phyloP scores from a whole-genome alignment of 2,329 filamentous ascomycete genomes.

The Allantophomopsis cytisporea region DNA sequence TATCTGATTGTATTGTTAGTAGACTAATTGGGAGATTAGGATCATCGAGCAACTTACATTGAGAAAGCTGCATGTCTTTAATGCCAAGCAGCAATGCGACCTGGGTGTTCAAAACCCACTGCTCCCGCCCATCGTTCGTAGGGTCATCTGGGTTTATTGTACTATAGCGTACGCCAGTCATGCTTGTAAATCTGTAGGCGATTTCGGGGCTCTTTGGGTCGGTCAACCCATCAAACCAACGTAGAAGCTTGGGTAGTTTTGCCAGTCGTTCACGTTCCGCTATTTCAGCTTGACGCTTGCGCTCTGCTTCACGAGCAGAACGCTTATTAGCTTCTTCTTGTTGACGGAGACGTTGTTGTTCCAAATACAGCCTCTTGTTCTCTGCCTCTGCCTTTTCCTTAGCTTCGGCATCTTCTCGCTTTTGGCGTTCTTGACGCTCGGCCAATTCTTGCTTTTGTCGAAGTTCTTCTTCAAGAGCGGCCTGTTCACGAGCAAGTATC shows the following conservation, averaged over 20 bases:
- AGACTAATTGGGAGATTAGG: conserved; percentile 4
- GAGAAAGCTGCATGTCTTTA: conserved; percentile 44
- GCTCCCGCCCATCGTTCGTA: conserved; percentile 44
- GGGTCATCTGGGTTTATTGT: conserved; percentile 41
- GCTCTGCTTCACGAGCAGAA: conserved; percentile 30
- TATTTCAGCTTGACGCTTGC: conserved; percentile 32
- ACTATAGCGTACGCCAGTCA: conserved; percentile 50
- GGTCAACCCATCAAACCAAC: conserved; percentile 40
- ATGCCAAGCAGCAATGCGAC: conserved; percentile 50
- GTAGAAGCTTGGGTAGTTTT: conserved; percentile 44
- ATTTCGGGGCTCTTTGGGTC: conserved; percentile 36
- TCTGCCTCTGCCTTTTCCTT: conserved; percentile 36
- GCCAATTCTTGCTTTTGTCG: conserved; percentile 22
- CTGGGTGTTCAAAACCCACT: conserved; percentile 53
- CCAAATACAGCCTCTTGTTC: conserved; percentile 31
- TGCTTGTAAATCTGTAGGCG: conserved; percentile 38
- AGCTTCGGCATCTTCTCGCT: conserved; percentile 33
- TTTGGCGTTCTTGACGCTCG: conserved; percentile 32
- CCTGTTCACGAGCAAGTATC: conserved; percentile 18
- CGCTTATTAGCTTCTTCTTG: conserved; percentile 30
- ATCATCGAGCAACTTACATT: conserved; percentile 32
- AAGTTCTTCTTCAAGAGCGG: conserved; percentile 7
- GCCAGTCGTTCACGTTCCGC: conserved; percentile 38
- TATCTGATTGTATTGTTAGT: conserved; percentile 25
- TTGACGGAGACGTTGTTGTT: conserved; percentile 26